phyloP scores from a whole-genome alignment of 1,284 basidiomycete genomes.

The Schizophyllum commune region DNA sequence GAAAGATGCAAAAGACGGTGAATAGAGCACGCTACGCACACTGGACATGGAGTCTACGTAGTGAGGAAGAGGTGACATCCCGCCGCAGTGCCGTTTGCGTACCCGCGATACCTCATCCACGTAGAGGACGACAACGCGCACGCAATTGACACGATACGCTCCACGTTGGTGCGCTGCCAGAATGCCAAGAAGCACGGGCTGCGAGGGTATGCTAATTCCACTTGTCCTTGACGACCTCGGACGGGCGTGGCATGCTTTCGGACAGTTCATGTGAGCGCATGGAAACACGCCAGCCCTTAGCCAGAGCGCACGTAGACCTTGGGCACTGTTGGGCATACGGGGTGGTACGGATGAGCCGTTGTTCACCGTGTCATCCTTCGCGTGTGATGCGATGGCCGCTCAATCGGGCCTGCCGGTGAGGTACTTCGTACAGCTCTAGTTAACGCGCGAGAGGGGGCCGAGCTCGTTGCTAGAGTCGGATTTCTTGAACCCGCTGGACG shows the following conservation, averaged over 20 bases:
- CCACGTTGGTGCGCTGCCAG: constrained; percentile 39
- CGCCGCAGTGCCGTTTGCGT: too few species aligned
- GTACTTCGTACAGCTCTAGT: constrained; percentile 37
- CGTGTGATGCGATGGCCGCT: not conserved
- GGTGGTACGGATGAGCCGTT: constrained; percentile 23
- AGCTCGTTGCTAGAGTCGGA: constrained; percentile 26
- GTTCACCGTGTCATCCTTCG: constrained; percentile 4
- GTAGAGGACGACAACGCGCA: too few species aligned
- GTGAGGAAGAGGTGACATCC: too few species aligned
- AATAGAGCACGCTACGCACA: too few species aligned
- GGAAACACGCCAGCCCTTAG: constrained; percentile 39
- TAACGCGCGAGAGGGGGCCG: constrained; percentile 49
- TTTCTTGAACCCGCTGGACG: too few species aligned
- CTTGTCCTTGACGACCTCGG: constrained; percentile 31
- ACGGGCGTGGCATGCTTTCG: constrained; percentile 9
- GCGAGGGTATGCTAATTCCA: constrained; percentile 38
- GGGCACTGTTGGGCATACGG: constrained; percentile 35
- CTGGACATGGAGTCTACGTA: too few species aligned
- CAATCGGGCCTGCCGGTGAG: constrained; percentile 22
- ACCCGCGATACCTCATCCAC: too few species aligned
- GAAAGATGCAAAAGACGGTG: too few species aligned
- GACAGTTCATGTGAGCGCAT: constrained; percentile 22
- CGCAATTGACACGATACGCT: constrained; percentile 31
- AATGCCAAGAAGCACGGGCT: constrained; percentile 41
- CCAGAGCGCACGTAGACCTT: constrained; percentile 43